Base-by-base conservation (phyloP, 129 eudicot species). In the Arctium lappa region DNA sequence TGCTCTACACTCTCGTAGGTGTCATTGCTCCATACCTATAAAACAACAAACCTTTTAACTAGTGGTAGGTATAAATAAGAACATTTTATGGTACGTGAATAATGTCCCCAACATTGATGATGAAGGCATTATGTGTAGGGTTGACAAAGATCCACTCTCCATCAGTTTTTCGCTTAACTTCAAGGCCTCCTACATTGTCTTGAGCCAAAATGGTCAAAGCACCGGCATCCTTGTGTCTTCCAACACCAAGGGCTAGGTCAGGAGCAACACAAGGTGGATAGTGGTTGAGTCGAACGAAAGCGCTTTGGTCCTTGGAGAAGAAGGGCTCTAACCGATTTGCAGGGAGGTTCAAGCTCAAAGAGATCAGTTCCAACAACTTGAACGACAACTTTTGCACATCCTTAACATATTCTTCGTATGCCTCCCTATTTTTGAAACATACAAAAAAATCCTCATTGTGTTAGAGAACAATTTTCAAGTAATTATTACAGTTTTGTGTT, bases 1-100 rank as follows among this genome's bases (percentile, higher is more conserved):
- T 90, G 98, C 66, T 94, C 98, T 62, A 92, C 98, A 60, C 98
- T 94, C 80, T 94, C 98, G 2, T 92, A 94, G 72, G 86, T 69
- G 72, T 89, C 98, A 77, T 89, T 89, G 82, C 93, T 91, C 90
- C 93, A 91, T 5, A 89, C 96, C 96, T 91, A 53, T 29, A 80
- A 3, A 69, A 1, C 15, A 13, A 72, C 16, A 37, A 70, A 3
- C 9, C 5, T 39, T 62, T 27, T 34, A 31, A 15, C 27, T 94
- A 94, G 85, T 88, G 86, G 70, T 93, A 91, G 33, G 92, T 90
- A n/a, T n/a, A 8, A 11, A 0, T 4, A 8, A 40, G 16, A 18
- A 15, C 31, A 74, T 18, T 18, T 3, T 15, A 6, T 69, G 8
- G 50, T 85, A 90, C 98, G 94, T 94, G 98, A 69, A 94, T 90